Evolutionary conservation across 2,329 filamentous ascomycete species (phyloP), one percentile per base, ranked within the genome.

Genomic region (Paradendryphiella salina): DNA sequence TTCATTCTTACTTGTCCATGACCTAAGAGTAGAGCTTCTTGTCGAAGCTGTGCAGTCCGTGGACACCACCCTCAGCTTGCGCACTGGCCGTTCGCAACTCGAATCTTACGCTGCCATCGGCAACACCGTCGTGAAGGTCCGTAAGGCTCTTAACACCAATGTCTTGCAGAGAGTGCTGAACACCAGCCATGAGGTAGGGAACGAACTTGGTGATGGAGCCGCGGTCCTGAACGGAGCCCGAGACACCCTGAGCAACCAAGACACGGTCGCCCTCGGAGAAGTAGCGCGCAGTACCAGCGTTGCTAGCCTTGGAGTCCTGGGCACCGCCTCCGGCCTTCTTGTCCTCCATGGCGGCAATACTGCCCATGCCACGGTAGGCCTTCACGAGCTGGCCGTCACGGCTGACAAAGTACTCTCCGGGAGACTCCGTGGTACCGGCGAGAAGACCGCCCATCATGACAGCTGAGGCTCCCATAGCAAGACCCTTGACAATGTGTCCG

Each of bases 391-490:
- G 95, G 60, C 94, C 94, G 77, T 97, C 93, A 54, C 89, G 88
- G 70, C 90, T 96, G 64, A 99, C 90, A 71, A 96, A 97, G 63
- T 95, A 97, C 61, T 93, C 92, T 60, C 94, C 95, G 29, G 94
- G 94, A 31, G 93, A 97, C 79, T 99, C 94, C 34, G 93, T 96
- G 58, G 94, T 97, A 73, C 95, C 94, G 42, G 94, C 94, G 60
- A 99, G 84, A 45, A 99, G 86, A 78, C 94, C 95, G 67, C 94
- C 94, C 94, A 99, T 99, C 94, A 99, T 99, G 74, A 99, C 88
- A 31, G 92, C 95, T 37, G 89, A 90, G 52, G 94, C 94, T 64
- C 94, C 94, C 59, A 99, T 86, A 38, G 94, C 87, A 61, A 99
- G 86, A 73, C 92, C 93, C 83, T 99, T 99, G 76, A 99, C 94